phyloP scores from a whole-genome alignment of 139 green algal species.

The Chlamydomonas urium region DNA sequence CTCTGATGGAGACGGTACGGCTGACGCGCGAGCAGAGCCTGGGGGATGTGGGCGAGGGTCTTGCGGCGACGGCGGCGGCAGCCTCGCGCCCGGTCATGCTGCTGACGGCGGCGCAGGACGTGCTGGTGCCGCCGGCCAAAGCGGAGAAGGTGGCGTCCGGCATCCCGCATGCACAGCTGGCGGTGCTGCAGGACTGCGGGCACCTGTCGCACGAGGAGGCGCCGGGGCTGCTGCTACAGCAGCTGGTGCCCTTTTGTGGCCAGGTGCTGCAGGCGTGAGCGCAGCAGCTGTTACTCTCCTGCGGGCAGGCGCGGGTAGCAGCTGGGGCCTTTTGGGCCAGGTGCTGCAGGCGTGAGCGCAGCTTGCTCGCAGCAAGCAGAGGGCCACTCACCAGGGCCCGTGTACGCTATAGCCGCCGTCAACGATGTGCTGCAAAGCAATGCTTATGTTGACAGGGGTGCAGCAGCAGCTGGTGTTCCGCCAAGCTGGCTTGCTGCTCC shows the following conservation, averaged over 20 bases:
- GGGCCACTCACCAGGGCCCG: too few species aligned
- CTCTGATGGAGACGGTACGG: conserved; percentile 53
- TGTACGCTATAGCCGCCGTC: too few species aligned
- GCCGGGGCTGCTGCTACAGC: conserved; percentile 43
- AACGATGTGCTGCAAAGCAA: too few species aligned
- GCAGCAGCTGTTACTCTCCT: conserved; percentile 1
- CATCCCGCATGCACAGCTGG: background rate
- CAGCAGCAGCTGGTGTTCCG: too few species aligned
- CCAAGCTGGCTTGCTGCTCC: too few species aligned
- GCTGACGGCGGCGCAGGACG: conserved; percentile 37
- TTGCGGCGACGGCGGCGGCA: background rate
- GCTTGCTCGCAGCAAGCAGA: too few species aligned
- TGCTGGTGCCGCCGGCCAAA: background rate
- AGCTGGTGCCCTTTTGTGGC: conserved; percentile 45
- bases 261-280: conserved; percentile 16
- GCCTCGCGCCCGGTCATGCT: conserved; percentile 40
- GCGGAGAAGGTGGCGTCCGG: background rate
- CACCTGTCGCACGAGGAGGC: conserved; percentile 75
- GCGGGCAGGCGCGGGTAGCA: too few species aligned
- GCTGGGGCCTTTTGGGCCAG: conserved; percentile 42
- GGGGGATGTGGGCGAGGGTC: too few species aligned
- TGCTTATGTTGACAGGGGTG: too few species aligned
- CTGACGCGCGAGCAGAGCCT: conserved; percentile 17
- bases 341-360: conserved; percentile 10
- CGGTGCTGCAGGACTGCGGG: conserved; percentile 59